Evolutionary conservation across 805 yeast genomes (phyloP).

Genomic region (Candida succiphila): DNA sequence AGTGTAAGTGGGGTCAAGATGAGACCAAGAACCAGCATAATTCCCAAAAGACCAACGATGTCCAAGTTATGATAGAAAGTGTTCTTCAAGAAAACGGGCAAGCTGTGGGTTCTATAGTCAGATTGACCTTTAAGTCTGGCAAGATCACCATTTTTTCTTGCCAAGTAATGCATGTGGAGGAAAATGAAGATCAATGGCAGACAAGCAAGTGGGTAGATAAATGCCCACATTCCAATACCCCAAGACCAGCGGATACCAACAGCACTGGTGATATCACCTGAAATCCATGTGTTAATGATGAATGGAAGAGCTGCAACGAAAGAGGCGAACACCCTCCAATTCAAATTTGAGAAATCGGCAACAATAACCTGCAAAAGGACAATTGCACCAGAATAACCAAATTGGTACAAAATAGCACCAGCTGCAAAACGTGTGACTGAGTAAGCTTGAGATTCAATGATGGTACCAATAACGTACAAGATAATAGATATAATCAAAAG

Average conservation of each 20-base stretch:
- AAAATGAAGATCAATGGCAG: conserved; percentile 49
- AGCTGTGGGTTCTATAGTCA: conserved; percentile 22
- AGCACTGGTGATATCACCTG: conserved; percentile 45
- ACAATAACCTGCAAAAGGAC: conserved; percentile 45
- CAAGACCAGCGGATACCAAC: conserved; percentile 45
- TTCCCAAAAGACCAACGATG: conserved; percentile 46
- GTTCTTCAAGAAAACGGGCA: conserved; percentile 20
- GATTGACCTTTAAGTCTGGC: conserved; percentile 21
- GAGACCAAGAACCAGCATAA: conserved; percentile 50
- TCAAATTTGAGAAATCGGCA: conserved; percentile 59
- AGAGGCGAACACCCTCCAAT: conserved; percentile 60
- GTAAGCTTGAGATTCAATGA: conserved; percentile 51
- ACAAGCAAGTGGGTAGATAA: conserved; percentile 56
- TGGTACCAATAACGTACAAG: conserved; percentile 53
- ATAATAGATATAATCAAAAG: conserved; percentile 37
- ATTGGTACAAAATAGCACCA: conserved; percentile 45
- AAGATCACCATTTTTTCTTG: conserved; percentile 45
- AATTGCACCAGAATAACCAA: conserved; percentile 57
- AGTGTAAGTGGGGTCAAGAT: conserved; percentile 65
- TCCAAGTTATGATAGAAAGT: conserved; percentile 57
- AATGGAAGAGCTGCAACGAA: conserved; percentile 64
- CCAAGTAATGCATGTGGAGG: conserved; percentile 45
- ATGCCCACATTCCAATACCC: conserved; percentile 78
- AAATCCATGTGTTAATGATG: conserved; percentile 71
- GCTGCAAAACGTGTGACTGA: conserved; percentile 51